Base-by-base conservation (phyloP, 768 basidiomycete species). In the Grammothele lineata region DNA sequence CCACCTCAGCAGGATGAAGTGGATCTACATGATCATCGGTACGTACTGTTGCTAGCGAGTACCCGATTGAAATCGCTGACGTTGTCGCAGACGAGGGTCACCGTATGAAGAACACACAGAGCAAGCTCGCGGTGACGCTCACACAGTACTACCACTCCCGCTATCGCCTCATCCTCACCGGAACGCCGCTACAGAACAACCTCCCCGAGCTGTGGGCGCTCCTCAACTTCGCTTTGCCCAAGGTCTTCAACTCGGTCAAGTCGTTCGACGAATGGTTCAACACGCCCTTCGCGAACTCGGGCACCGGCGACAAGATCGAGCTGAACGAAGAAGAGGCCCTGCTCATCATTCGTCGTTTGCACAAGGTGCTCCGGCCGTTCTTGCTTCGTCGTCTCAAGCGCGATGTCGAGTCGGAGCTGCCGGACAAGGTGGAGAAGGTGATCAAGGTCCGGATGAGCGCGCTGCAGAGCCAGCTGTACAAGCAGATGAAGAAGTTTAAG, bases 231-330 rank as follows among this genome's bases (percentile, higher is more conserved):
- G 92, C 87, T 26, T 76, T 92, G 5, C 92, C 92, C 12, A 92
- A 90, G 68, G 83, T 98, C 62, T 98, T 99, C 77, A 98, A 97
- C 71, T 98, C 95, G 0, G 93, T 96, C 51, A 95, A 97, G 65
- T 95, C 93, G 18, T 98, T 99, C 64, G 96, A 98, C 59, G 96
- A 98, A 62, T 99, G 96, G 96, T 99, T 98, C 77, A 98, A 97
- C 71, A 96, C 95, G 1, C 96, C 96, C 0, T 99, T 99, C 56
- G 95, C 96, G 50, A 97, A 92, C 67, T 92, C 93, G n/a, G 95
- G 95, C 24, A 89, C 90, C 0, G 87, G 88, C 8, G 96, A 99
- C 70, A 96, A 95, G 79, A 95, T 98, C 62, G 93, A 96, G 73
- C 67, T 98, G 72, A 96, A 95, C 70, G 96, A 99, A 87, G 96